Evolutionary conservation across 306 rosid species (phyloP).

Genomic region (Dalbergia cochinchinensis): DNA sequence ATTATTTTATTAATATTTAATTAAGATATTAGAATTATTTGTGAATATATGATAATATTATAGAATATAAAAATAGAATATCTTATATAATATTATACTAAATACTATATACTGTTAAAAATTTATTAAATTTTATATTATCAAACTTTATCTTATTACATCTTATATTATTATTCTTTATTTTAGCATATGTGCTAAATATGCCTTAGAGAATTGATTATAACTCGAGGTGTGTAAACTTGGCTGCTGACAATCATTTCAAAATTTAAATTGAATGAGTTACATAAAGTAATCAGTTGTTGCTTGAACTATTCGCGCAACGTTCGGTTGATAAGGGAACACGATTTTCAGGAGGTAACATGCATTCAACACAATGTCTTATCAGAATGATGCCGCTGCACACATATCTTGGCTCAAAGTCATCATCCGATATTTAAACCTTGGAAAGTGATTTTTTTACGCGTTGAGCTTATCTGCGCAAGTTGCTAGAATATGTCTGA

Average conservation of each 20-base stretch:
- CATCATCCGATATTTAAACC: neutral
- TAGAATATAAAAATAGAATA: too few relatives aligned
- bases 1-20: too few relatives aligned
- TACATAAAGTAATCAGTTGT: neutral
- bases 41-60: too few relatives aligned
- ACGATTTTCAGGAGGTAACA: neutral
- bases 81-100: too few relatives aligned
- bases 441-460: neutral
- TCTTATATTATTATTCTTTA: too few relatives aligned
- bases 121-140: too few relatives aligned
- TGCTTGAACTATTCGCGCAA: neutral
- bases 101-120: too few relatives aligned
- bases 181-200: too few relatives aligned
- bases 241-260: neutral
- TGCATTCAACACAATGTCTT: neutral
- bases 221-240: neutral
- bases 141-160: too few relatives aligned
- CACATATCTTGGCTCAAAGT: neutral
- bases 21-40: too few relatives aligned
- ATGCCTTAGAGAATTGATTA: neutral
- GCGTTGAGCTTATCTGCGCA: neutral
- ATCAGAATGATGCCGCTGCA: neutral
- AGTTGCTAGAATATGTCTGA: neutral
- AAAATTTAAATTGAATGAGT: neutral
- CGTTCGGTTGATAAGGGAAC: neutral